Evolutionary conservation across 1,284 basidiomycete species (phyloP).

Genomic region (Leccinum cinnamomeum): DNA sequence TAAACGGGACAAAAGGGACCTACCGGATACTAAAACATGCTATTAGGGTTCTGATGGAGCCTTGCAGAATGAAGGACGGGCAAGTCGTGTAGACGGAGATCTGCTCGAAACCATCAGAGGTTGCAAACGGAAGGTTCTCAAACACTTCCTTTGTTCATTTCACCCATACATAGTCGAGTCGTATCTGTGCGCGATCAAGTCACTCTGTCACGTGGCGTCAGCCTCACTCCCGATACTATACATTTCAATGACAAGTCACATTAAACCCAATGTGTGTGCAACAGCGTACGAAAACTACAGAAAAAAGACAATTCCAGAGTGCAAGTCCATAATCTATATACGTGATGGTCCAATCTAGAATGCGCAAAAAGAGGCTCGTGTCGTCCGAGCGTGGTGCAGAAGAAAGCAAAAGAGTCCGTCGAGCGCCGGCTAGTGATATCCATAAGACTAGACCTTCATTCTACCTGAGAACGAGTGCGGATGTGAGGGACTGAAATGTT

Average conservation of each 20-base stretch:
- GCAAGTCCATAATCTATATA: constrained; percentile 34
- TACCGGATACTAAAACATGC: constrained; percentile 12
- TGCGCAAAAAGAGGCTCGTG: constrained; percentile 13
- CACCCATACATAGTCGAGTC: not conserved
- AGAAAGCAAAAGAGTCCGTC: constrained; percentile 6
- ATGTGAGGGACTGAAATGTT: constrained; percentile 18
- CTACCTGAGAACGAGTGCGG: constrained; percentile 33
- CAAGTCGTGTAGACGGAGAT: constrained; percentile 40
- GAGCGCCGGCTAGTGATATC: not conserved
- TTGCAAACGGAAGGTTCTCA: constrained; percentile 26
- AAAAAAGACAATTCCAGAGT: constrained; percentile 25
- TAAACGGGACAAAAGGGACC: not conserved
- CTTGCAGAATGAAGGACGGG: not conserved
- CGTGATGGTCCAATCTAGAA: constrained; percentile 28
- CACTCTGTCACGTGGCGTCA: constrained; percentile 13
- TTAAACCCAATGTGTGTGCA: constrained; percentile 17
- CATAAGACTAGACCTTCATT: constrained; percentile 22
- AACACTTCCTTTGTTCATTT: not conserved
- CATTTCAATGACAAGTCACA: constrained; percentile 17
- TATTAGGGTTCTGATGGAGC: not conserved
- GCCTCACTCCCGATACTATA: not conserved
- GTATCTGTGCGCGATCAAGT: not conserved
- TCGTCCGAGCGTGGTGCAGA: constrained; percentile 10
- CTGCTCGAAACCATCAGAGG: constrained; percentile 49
- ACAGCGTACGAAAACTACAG: constrained; percentile 29